Conservation (phyloP, 805 yeast genomes). For the Teunomyces kruisii region DNA sequence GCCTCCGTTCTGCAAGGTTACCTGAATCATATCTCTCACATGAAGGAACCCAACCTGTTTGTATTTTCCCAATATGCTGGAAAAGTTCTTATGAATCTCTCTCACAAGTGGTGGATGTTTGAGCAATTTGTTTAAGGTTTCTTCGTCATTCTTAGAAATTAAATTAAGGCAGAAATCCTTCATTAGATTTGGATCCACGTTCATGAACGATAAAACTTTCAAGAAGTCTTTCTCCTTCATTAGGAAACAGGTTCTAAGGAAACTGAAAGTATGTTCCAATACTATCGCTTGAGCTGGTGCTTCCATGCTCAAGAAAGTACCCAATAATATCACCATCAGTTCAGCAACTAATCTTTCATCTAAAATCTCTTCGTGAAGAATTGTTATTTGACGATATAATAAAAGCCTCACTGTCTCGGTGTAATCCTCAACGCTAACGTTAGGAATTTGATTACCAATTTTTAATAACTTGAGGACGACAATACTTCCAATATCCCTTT, state of each 20-base stretch:
- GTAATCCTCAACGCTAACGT: slow-evolving; percentile 8
- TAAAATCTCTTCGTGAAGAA: slow-evolving; percentile 32
- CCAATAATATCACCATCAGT: slow-evolving; percentile 33
- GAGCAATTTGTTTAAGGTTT: slow-evolving; percentile 25
- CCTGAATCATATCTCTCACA: slow-evolving; percentile 29
- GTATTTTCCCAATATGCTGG: slow-evolving; percentile 19
- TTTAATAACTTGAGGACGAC: slow-evolving; percentile 27
- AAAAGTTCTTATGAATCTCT: slow-evolving; percentile 24
- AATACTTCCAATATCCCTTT: slow-evolving; percentile 26
- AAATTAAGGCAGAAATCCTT: slow-evolving; percentile 32
- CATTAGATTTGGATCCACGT: slow-evolving; percentile 19
- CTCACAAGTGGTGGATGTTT: slow-evolving; percentile 30
- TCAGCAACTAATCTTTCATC: slow-evolving; percentile 31
- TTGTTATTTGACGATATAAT: slow-evolving; percentile 32
- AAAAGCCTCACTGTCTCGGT: slow-evolving; percentile 25
- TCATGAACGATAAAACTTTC: slow-evolving; percentile 14
- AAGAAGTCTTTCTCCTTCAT: slow-evolving; percentile 28
- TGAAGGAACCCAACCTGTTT: slow-evolving; percentile 12
- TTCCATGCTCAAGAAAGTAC: slow-evolving; percentile 21
- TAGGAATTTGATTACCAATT: slow-evolving; percentile 14
- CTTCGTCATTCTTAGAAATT: slow-evolving; percentile 37
- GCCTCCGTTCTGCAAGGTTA: slow-evolving; percentile 38
- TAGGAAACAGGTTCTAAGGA: slow-evolving; percentile 34
- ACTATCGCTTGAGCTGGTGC: slow-evolving; percentile 15
- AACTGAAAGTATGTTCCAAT: slow-evolving; percentile 32